Percentiles rank a stretch among this genome's conserved stretches.
phyloP scores from a whole-genome alignment of 257 asterid genomes.

The Osmanthus fragrans region DNA sequence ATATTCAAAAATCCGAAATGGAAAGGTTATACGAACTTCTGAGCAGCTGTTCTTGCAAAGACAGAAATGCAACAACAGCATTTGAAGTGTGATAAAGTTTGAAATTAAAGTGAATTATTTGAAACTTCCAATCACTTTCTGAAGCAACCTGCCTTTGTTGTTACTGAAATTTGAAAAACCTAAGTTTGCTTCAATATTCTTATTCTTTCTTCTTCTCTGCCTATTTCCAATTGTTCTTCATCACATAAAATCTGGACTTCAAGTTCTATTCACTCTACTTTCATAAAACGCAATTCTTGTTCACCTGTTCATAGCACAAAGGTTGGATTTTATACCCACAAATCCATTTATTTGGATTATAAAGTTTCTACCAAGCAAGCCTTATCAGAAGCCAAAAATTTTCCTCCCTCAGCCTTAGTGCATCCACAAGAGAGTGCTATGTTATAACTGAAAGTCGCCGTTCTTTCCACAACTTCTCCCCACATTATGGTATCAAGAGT shows the following conservation, averaged over 20 bases:
- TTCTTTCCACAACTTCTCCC: slow-evolving; percentile 4
- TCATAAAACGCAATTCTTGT: slow-evolving; percentile 1
- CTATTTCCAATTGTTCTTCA: neutral
- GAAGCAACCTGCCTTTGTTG: neutral
- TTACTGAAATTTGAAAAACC: neutral
- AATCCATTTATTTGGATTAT: neutral
- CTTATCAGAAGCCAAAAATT: slow-evolving; percentile 3
- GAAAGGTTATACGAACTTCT: neutral
- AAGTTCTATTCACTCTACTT: slow-evolving; percentile 1
- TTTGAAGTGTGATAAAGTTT: neutral
- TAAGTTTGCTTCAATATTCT: slow-evolving; percentile 2
- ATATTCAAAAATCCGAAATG: neutral
- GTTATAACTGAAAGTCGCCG: neutral
- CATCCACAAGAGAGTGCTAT: neutral
- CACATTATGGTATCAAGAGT: neutral
- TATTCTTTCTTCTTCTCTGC: slow-evolving; percentile 8
- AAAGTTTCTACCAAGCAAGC: slow-evolving; percentile 3
- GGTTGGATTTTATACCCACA: neutral
- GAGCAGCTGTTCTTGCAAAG: neutral
- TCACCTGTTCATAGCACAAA: neutral
- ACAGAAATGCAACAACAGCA: neutral
- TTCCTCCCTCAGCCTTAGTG: neutral
- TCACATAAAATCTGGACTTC: neutral
- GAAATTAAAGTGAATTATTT: neutral
- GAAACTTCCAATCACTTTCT: neutral